These are phyloP conservation scores for Erodium maritimum DNA, from an alignment of 345 rosid genomes.

Conservation along the genomic window DNA sequence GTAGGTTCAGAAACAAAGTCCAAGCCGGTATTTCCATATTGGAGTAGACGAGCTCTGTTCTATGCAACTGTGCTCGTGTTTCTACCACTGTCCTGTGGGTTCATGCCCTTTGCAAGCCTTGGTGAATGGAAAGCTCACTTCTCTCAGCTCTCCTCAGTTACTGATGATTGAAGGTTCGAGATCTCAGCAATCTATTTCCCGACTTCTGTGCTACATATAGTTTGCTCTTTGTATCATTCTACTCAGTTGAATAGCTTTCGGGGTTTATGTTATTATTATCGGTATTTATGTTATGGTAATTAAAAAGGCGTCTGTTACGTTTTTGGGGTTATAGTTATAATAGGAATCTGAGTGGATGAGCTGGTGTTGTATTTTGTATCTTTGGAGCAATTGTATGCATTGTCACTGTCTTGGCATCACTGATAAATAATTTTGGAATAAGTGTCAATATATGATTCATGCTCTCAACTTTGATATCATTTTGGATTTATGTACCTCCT, in stretches of 20 bases:
- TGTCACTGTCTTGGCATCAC: too few species aligned
- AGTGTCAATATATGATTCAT: too few species aligned
- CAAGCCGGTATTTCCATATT: slow-evolving; percentile 33
- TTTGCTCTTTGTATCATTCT: neutral
- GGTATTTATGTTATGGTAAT: neutral
- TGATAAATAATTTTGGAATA: too few species aligned
- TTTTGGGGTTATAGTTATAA: neutral
- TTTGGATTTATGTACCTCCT: too few species aligned
- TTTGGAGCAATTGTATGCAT: too few species aligned
- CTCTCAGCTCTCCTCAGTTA: slow-evolving; percentile 3
- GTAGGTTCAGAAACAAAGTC: slow-evolving; percentile 15
- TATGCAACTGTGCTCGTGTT: slow-evolving; percentile 26
- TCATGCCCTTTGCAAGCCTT: slow-evolving; percentile 57
- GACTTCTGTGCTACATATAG: neutral
- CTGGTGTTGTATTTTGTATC: too few species aligned
- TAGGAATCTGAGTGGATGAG: too few species aligned
- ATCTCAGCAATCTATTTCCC: too few species aligned
- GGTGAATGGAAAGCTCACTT: slow-evolving; percentile 67
- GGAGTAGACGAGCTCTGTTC: slow-evolving; percentile 45
- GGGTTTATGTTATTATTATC: too few species aligned
- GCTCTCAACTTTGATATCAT: too few species aligned
- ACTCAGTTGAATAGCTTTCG: neutral
- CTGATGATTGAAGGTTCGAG: slow-evolving; percentile 11
- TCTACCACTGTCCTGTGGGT: slow-evolving; percentile 55
- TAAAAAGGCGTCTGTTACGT: neutral